A percentile compares a stretch with the other conserved stretches of the same genome.
Conservation (phyloP, 352 stramenopile species). For the Pythium phragmiticola region DNA sequence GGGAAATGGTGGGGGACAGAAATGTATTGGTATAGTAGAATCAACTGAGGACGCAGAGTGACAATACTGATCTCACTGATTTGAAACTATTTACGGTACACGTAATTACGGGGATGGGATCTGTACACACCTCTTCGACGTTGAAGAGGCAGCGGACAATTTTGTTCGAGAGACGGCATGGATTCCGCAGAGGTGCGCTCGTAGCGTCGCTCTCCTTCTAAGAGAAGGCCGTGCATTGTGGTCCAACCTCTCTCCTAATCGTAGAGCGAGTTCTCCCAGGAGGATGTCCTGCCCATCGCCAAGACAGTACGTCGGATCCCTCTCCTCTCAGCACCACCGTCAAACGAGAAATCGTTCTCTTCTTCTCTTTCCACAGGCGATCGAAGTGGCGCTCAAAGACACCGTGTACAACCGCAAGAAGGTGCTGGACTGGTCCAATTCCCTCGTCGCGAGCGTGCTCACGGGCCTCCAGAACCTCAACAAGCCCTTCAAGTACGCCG, state of each 20-base stretch:
- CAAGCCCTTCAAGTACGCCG: constrained; percentile 86
- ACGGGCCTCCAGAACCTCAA: constrained; percentile 84
- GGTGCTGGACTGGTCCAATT: constrained; percentile 84
- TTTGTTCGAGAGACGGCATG: constrained; percentile 27
- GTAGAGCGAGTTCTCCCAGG: constrained; percentile 76
- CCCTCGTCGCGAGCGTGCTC: constrained; percentile 75
- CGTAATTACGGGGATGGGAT: constrained; percentile 20
- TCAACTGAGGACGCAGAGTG: neutral
- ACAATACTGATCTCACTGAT: constrained; percentile 3
- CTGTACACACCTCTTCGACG: constrained; percentile 11
- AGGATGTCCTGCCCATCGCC: constrained; percentile 73
- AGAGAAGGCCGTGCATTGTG: no score
- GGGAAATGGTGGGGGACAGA: neutral
- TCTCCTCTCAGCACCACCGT: neutral
- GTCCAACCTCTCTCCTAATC: no score
- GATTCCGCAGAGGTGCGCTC: constrained; percentile 29
- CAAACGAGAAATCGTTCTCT: neutral
- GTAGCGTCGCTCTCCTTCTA: no score
- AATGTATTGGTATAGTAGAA: constrained; percentile 6
- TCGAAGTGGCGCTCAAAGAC: constrained; percentile 76
- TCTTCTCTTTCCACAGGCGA: constrained; percentile 36
- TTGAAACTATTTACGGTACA: neutral
- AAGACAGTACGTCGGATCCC: constrained; percentile 41
- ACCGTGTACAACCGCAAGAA: constrained; percentile 87
- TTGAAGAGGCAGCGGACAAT: constrained; percentile 16